Conservation (phyloP, 768 basidiomycete species). For the Boletus bicolor region DNA sequence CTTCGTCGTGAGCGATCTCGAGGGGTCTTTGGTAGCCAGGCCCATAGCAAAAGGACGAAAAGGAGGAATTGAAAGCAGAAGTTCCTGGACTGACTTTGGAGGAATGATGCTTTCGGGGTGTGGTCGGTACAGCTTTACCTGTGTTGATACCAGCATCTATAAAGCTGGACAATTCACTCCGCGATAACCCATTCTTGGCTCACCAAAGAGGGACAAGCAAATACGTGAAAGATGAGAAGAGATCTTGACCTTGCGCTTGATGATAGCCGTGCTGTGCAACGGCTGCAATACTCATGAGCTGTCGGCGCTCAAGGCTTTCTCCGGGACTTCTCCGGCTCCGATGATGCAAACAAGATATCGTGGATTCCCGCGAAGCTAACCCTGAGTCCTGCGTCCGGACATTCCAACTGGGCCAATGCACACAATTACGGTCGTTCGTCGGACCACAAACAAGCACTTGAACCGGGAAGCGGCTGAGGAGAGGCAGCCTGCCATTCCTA, state of each 20-base stretch:
- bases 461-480: neutral
- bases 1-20: slow-evolving; percentile 52
- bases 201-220: slow-evolving; percentile 19
- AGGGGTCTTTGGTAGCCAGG: slow-evolving; percentile 26
- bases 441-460: neutral
- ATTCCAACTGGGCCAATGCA: neutral
- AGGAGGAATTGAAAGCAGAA: slow-evolving; percentile 5
- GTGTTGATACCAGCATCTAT: slow-evolving; percentile 24
- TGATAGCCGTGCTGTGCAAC: slow-evolving; percentile 32
- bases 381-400: slow-evolving; percentile 8
- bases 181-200: slow-evolving; percentile 22
- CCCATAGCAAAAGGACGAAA: slow-evolving; percentile 26
- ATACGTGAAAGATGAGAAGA: slow-evolving; percentile 15
- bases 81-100: slow-evolving; percentile 3
- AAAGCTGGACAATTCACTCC: slow-evolving; percentile 24
- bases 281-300: slow-evolving; percentile 27
- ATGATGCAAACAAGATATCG: slow-evolving; percentile 7
- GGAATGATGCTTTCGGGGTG: slow-evolving; percentile 14
- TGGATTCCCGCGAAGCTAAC: slow-evolving; percentile 25
- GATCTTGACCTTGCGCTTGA: slow-evolving; percentile 29
- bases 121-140: slow-evolving; percentile 12
- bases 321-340: slow-evolving; percentile 21
- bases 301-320: slow-evolving; percentile 29
- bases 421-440: neutral
- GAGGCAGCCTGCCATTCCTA: neutral